Base-by-base conservation (phyloP, 257 asterid genomes). In the Ballota nigra region DNA sequence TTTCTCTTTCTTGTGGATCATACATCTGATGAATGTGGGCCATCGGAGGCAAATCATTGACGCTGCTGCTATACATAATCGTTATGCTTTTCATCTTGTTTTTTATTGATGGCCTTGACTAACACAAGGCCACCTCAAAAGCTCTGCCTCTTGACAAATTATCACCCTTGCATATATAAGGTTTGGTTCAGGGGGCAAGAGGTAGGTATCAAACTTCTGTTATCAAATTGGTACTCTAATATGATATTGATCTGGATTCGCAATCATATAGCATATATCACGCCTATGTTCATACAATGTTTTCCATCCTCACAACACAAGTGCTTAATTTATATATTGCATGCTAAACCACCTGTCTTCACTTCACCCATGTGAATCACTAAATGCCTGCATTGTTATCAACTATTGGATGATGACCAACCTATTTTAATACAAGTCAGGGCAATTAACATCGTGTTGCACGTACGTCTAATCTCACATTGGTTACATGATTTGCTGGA, bases 271-370 rank as follows among this genome's bases (percentile, higher is more conserved):
- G n/a, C n/a, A 41, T 2, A 0, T 4, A 5, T 33, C 38, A 5
- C 4, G 51, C 16, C 51, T 41, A 41, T 41, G 51, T 11, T 11
- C 11, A 40, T 11, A 5, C 15, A 40, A 11, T 41, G 49, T 43
- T 43, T 43, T 2, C 52, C 51, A 66, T 22, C 68, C 63, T 56
- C 43, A 33, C 4, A 53, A 70, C 71, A 61, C 55, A 24, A 26
- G 20, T 1, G 3, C 43, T 36, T 36, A 8, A 36, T 36, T 36
- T 36, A 36, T 36, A 36, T 8, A 36, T 36, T 36, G 43, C 43
- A 36, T 15, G 52, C 52, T 13, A 15, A 13, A 41, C 22, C 22
- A 47, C 55, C 20, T 45, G 20, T 45, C 53, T 15, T 13, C 49
- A 41, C 0, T 2, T 45, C 9, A n/a, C 20, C 20, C 55, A 47